Conservation (phyloP, 176 grass and related monocot genomes). For the Carex myosuroides region DNA sequence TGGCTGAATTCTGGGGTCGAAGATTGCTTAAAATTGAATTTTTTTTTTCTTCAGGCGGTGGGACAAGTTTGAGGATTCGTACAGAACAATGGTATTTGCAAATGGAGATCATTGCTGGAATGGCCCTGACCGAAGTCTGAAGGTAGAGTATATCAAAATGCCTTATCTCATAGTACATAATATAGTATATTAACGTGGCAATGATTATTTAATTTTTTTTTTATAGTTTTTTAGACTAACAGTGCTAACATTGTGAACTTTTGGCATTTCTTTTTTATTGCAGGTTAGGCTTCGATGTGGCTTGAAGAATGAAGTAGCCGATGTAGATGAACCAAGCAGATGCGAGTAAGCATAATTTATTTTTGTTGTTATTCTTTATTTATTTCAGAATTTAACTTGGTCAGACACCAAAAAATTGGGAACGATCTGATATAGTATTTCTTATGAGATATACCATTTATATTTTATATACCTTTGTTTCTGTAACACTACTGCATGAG, state of each 20-base stretch:
- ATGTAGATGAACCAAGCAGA: slow-evolving; percentile 89
- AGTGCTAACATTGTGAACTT: background rate
- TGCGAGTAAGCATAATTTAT: slow-evolving; percentile 69
- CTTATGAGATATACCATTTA: background rate
- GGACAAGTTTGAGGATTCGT: slow-evolving; percentile 94
- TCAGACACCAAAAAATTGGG: background rate
- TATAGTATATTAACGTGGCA: background rate
- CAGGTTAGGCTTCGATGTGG: slow-evolving; percentile 94
- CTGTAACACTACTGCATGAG: background rate
- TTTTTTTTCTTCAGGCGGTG: slow-evolving; percentile 52
- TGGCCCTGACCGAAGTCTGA: slow-evolving; percentile 87
- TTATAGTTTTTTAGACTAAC: background rate
- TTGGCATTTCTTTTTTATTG: background rate
- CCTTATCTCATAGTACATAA: background rate
- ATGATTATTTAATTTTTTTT: background rate
- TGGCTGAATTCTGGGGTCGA: slow-evolving; percentile 1
- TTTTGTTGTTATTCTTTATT: background rate
- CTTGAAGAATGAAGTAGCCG: slow-evolving; percentile 67
- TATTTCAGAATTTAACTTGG: background rate
- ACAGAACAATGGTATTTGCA: slow-evolving; percentile 73
- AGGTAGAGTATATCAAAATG: slow-evolving; percentile 31
- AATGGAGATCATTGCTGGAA: slow-evolving; percentile 95
- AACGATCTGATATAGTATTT: background rate
- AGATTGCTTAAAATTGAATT: background rate
- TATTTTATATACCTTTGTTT: background rate